These are phyloP conservation scores for Calocera cornea DNA, from an alignment of 768 basidiomycete genomes.

Conservation along the genomic window DNA sequence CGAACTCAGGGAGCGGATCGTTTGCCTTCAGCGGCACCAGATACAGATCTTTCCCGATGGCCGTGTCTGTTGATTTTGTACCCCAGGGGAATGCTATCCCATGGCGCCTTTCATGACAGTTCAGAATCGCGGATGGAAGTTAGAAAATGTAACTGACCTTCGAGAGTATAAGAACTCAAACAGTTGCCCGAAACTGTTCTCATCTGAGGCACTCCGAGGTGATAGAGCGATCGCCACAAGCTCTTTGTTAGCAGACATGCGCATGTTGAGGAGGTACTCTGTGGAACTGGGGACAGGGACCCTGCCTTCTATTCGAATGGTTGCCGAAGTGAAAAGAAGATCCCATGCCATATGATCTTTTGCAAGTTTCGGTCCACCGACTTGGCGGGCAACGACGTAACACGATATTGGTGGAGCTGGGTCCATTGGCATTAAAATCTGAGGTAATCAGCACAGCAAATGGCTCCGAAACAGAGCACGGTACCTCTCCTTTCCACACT, in stretches of 20 bases:
- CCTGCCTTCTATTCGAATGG: conserved; percentile 68
- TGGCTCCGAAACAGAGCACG: conserved; percentile 15
- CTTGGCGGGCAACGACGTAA: conserved; percentile 51
- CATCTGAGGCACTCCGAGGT: conserved; percentile 34
- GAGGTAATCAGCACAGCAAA: conserved; percentile 13
- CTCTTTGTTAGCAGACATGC: conserved; percentile 65
- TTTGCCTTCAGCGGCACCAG: conserved; percentile 59
- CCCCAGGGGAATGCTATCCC: conserved; percentile 83
- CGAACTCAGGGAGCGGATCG: conserved; percentile 65
- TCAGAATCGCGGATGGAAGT: conserved; percentile 6
- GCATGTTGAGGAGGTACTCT: conserved; percentile 64
- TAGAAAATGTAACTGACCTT: conserved; percentile 35
- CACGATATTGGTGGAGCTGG: conserved; percentile 39
- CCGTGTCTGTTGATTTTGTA: conserved; percentile 50
- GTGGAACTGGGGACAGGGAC: conserved; percentile 63
- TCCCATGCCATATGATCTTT: conserved; percentile 53
- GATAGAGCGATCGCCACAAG: conserved; percentile 64
- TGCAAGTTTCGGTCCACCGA: conserved; percentile 57
- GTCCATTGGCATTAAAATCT: conserved; percentile 74
- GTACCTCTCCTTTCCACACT: conserved; percentile 67
- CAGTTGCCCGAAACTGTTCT: conserved; percentile 44
- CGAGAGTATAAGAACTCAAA: conserved; percentile 57
- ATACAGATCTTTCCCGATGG: conserved; percentile 76
- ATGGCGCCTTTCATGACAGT: conserved; percentile 46
- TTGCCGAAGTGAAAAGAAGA: conserved; percentile 56